Percentiles rank a stretch among this genome's conserved stretches.
Conservation (phyloP, 1,139 yeast species). For the Suhomyces chickasaworum region DNA sequence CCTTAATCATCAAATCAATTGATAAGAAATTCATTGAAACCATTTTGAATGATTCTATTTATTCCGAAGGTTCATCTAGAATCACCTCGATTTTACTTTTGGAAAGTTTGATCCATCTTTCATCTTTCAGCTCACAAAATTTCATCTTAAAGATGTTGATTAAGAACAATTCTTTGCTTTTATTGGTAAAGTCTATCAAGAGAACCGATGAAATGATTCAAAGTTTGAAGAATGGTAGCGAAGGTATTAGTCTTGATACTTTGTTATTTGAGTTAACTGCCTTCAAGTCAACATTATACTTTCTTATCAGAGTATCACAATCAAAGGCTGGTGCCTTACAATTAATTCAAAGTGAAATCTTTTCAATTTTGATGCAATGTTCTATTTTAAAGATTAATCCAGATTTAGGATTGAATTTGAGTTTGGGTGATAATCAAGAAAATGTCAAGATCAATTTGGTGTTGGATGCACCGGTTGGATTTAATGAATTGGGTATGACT, state of each 20-base stretch:
- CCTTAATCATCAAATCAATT: constrained; percentile 55
- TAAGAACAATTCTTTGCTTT: constrained; percentile 63
- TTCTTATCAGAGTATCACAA: constrained; percentile 74
- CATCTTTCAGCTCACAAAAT: constrained; percentile 50
- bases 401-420: constrained; percentile 66
- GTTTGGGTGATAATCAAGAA: constrained; percentile 26
- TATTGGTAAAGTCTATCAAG: constrained; percentile 66
- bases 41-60: constrained; percentile 75
- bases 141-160: constrained; percentile 63
- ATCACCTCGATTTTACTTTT: constrained; percentile 75
- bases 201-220: constrained; percentile 66
- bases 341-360: constrained; percentile 71
- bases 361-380: constrained; percentile 60
- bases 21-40: constrained; percentile 65
- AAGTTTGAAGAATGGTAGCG: constrained; percentile 27
- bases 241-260: constrained; percentile 49
- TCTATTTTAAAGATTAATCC: constrained; percentile 70
- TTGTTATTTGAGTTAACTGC: constrained; percentile 73
- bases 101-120: constrained; percentile 67
- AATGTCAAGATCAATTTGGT: constrained; percentile 43
- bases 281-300: constrained; percentile 68
- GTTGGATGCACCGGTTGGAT: constrained; percentile 53
- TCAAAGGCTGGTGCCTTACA: constrained; percentile 76
- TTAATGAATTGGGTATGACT: constrained; percentile 24
- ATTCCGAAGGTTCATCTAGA: constrained; percentile 77